Evolutionary conservation across 2,329 filamentous ascomycete genomes (phyloP).

Genomic region (Xylaria sp.): DNA sequence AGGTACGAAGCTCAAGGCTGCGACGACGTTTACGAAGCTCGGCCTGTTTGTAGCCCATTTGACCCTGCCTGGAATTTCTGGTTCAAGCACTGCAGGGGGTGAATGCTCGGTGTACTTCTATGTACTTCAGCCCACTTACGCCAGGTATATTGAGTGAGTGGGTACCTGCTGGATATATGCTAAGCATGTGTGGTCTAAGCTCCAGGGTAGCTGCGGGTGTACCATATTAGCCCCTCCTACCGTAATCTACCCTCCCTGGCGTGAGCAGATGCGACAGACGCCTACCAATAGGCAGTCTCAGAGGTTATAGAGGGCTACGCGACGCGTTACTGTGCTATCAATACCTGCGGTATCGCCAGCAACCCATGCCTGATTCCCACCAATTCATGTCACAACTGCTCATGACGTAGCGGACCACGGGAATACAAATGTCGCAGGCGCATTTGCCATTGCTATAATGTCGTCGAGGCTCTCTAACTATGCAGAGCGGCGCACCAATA

Average conservation of each 20-base stretch:
- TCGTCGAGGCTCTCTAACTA: constrained; percentile 54
- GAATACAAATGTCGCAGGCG: constrained; percentile 42
- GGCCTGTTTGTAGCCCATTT: constrained; percentile 13
- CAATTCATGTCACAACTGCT: constrained; percentile 13
- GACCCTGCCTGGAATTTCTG: not conserved
- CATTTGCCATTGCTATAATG: constrained; percentile 44
- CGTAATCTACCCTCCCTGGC: constrained; percentile 1
- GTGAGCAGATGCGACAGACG: not conserved
- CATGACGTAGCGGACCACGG: constrained; percentile 34
- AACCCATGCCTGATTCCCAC: not conserved
- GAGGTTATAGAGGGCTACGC: constrained; percentile 12
- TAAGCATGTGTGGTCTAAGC: constrained; percentile 6
- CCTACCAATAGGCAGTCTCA: not conserved
- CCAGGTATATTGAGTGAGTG: not conserved
- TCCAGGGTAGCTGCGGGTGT: not conserved
- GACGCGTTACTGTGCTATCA: constrained; percentile 33
- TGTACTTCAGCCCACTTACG: not conserved
- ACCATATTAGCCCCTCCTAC: not conserved
- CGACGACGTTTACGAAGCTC: constrained; percentile 52
- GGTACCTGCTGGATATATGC: not conserved
- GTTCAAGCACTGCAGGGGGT: not conserved
- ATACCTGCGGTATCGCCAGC: not conserved
- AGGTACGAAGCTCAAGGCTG: constrained; percentile 49
- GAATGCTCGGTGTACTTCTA: not conserved
- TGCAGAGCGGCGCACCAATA: constrained; percentile 57